Evolutionary conservation across 441 rosid genomes (phyloP), one percentile per base, ranked within the genome.

Genomic region (Eruca vesicaria): DNA sequence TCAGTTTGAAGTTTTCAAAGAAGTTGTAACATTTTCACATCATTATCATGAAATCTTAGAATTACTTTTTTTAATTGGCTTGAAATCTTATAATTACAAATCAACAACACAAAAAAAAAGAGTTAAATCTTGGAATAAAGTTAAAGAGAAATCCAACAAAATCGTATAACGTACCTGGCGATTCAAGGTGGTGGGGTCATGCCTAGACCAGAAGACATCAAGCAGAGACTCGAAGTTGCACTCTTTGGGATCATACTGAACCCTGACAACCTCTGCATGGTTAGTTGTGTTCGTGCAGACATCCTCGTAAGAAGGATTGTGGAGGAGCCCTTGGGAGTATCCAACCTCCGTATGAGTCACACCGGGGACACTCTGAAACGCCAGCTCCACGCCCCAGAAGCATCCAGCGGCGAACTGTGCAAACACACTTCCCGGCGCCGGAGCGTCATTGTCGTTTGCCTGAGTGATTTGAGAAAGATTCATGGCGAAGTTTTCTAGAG

Each of bases 351-450:
- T 88, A 79, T 77, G 88, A 68, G 88, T 77, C 36, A 94, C 90
- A 9, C 97, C 98, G 0, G 88, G 79, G 55, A 84, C 91, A 28
- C 99, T 88, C 89, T 94, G 98, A 78, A 87, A 86, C 38, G 87
- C 90, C 68, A 94, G 79, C 78, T 94, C 99, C 0, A 89, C 89
- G 0, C 99, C 98, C 98, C 97, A 92, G 81, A 94, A 92, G 65
- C 98, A 94, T 1, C 99, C 99, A 0, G 96, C 98, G 0, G 96
- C 98, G 63, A 94, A 89, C 68, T 94, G 93, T 6, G 86, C 84
- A 73, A 90, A 90, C 62, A 77, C 80, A 83, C 86, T 94, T 2
- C 93, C 96, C 0, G 94, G 85, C 5, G 88, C 83, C 1, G 97
- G 97, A 0, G 74, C 41, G 58, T 89, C 97, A 41, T 86, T 86